Base-by-base conservation (phyloP, 225 moss, liverwort and hornwort species). In the Ulota crispa region DNA sequence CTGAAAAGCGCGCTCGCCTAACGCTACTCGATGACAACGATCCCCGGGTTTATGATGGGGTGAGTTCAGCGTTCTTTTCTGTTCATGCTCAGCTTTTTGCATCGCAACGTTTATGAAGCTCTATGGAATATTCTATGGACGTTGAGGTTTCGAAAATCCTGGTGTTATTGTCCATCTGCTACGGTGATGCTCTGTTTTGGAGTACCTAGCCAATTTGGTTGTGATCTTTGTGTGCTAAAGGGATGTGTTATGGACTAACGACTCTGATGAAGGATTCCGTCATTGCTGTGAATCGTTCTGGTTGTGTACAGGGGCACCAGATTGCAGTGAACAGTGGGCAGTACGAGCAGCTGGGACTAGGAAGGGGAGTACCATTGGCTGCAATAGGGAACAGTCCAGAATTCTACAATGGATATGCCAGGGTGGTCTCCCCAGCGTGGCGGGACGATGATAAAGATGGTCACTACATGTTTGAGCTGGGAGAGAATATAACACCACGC, bases 381-480 rank as follows among this genome's bases (percentile, higher is more conserved):
- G 86, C 84, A 64, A 84, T 84, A 90, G 86, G 90, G 73, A 87
- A 87, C 89, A 84, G 87, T 87, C 83, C 90, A 84, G 86, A 88
- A 85, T 87, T 87, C 85, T 87, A 87, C 89, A 89, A 87, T 87
- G 87, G 85, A 77, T 87, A 89, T 87, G 87, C 73, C 89, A 89
- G 87, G 87, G 76, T 87, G 81, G 85, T 87, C 70, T 89, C 87
- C 78, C 87, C 89, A 76, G 89, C 89, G 78, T 89, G 89, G 89
- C 87, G 87, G 78, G 87, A 85, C 87, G 87, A 91, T 87, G 89
- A 89, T 87, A 91, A 91, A 83, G 91, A 91, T 87, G 91, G 89
- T 45, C 91, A 91, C 89, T 89, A 86, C 87, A 87, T 91, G 83
- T 91, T 91, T 89, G 87, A 91, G 86, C 89, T 91, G 87, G 91